Conservation (phyloP, 2,329 filamentous ascomycete genomes). For the Fusarium bactridioides region DNA sequence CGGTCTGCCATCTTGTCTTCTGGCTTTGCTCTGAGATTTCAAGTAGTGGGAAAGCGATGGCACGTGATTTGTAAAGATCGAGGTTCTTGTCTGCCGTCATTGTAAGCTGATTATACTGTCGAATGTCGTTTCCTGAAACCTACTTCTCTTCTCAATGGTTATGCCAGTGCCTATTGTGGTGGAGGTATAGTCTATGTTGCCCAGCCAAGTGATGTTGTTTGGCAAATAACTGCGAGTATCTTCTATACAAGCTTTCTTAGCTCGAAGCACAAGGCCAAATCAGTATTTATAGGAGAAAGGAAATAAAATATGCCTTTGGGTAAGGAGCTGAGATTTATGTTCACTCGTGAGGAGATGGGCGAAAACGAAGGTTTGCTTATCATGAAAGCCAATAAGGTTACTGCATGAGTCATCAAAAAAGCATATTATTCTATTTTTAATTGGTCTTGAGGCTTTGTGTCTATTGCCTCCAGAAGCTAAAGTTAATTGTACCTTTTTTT, state of each 20-base stretch:
- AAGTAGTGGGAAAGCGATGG: background rate
- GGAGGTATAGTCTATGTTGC: background rate
- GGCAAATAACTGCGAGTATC: background rate
- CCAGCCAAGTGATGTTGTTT: background rate
- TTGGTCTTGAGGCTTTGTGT: too few species aligned
- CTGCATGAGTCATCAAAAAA: too few species aligned
- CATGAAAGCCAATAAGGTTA: too few species aligned
- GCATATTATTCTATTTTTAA: too few species aligned
- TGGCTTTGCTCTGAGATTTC: too few species aligned
- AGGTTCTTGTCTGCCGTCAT: background rate
- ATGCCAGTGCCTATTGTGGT: background rate
- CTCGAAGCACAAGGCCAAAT: background rate
- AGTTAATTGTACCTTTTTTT: too few species aligned
- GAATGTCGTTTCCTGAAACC: background rate
- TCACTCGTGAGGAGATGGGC: background rate
- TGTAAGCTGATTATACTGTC: background rate
- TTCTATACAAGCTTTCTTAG: background rate
- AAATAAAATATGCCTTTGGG: background rate
- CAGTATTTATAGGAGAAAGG: background rate
- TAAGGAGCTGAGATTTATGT: background rate
- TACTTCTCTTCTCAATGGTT: background rate
- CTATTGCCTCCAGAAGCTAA: too few species aligned
- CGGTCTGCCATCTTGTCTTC: background rate
- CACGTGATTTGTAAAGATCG: rapidly evolving
- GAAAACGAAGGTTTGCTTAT: background rate